Conservation (phyloP, 169 alveolate species). For the Plasmodium reichenowi region DNA sequence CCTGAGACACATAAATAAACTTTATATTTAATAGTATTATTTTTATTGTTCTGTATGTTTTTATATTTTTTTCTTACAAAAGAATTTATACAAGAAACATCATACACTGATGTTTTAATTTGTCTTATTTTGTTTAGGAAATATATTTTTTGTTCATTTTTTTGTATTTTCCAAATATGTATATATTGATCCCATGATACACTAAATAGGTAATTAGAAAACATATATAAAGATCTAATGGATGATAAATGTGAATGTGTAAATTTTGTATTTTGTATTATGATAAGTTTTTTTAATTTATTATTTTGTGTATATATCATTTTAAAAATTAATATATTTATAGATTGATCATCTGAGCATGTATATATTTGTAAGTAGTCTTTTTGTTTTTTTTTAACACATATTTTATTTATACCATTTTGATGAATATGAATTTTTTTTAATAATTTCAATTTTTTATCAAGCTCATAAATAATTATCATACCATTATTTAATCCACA, state of each 20-base stretch:
- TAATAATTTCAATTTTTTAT: constrained; percentile 7
- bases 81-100: constrained; percentile 48
- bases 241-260: constrained; percentile 54
- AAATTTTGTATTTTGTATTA: constrained; percentile 27
- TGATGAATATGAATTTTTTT: constrained; percentile 37
- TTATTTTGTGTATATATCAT: neutral
- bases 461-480: constrained; percentile 22
- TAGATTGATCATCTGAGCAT: constrained; percentile 69
- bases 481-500: constrained; percentile 61
- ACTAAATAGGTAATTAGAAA: constrained; percentile 24
- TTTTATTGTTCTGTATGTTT: neutral
- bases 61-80: constrained; percentile 25
- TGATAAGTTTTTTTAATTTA: neutral
- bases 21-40: neutral
- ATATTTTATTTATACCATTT: constrained; percentile 61
- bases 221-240: constrained; percentile 27
- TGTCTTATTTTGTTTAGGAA: neutral
- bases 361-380: constrained; percentile 19
- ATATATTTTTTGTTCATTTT: neutral
- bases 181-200: constrained; percentile 73
- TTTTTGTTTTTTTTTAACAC: constrained; percentile 19
- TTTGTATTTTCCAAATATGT: constrained; percentile 30
- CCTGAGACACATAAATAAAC: constrained; percentile 18
- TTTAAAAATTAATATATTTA: constrained; percentile 38
- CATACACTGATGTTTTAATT: constrained; percentile 64